These are phyloP conservation scores for Fusarium duplospermum DNA, from an alignment of 2,329 filamentous ascomycete genomes.

Conservation along the genomic window DNA sequence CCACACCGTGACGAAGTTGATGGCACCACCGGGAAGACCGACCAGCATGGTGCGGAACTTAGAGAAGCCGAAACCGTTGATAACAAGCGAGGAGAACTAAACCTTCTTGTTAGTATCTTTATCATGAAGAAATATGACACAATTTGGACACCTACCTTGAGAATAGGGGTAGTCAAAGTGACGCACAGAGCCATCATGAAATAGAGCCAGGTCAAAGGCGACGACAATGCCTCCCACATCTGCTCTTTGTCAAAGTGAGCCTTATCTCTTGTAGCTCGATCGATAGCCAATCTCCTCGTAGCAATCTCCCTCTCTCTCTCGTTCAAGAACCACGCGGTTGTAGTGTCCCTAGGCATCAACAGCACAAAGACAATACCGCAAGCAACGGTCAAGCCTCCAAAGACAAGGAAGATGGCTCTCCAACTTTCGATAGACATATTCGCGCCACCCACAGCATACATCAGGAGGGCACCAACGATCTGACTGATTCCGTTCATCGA, in stretches of 20 bases:
- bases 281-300: conserved; percentile 29
- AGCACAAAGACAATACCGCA: conserved; percentile 17
- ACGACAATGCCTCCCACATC: conserved; percentile 31
- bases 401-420: conserved; percentile 35
- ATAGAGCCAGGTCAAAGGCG: conserved; percentile 27
- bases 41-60: conserved; percentile 26
- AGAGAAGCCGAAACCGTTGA: conserved; percentile 22
- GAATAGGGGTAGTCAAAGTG: conserved; percentile 34
- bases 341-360: conserved; percentile 24
- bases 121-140: no score
- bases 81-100: conserved; percentile 24
- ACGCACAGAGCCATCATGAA: conserved; percentile 38
- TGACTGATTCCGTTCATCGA: conserved; percentile 47
- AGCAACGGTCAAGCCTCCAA: conserved; percentile 25
- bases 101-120: background rate
- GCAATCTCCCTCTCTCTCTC: conserved; percentile 29
- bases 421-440: conserved; percentile 27
- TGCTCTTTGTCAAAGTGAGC: conserved; percentile 31
- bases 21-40: conserved; percentile 14
- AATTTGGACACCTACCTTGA: conserved; percentile 21
- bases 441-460: conserved; percentile 42
- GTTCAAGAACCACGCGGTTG: conserved; percentile 35
- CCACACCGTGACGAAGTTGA: conserved; percentile 37
- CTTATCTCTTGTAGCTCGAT: conserved; percentile 25
- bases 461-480: conserved; percentile 44